Evolutionary conservation across 1,284 basidiomycete genomes (phyloP).

Genomic region (Earliella scabrosa): DNA sequence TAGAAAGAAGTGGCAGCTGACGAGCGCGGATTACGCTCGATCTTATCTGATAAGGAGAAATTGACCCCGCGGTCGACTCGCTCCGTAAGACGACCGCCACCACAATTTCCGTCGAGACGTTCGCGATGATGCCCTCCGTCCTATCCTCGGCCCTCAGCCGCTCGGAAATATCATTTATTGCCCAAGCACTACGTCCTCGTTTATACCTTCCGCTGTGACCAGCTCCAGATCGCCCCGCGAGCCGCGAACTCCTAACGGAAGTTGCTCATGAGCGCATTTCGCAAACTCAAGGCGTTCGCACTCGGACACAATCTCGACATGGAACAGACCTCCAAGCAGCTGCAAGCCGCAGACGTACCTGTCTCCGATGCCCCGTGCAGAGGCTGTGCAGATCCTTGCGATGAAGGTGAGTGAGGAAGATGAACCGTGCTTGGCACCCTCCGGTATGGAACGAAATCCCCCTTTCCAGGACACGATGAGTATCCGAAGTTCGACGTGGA

Average conservation of each 20-base stretch:
- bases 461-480: slow-evolving; percentile 65
- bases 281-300: slow-evolving; percentile 35
- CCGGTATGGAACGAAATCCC: slow-evolving; percentile 7
- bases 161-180: not conserved
- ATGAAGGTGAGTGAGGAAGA: slow-evolving; percentile 52
- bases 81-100: slow-evolving; percentile 11
- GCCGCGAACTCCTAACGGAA: not conserved
- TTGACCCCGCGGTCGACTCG: not conserved
- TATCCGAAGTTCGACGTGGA: slow-evolving; percentile 81
- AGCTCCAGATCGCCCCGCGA: too few relatives aligned
- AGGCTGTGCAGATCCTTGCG: slow-evolving; percentile 79
- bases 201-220: not conserved
- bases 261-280: slow-evolving; percentile 33
- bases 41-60: slow-evolving; percentile 15
- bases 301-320: slow-evolving; percentile 34
- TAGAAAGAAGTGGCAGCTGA: too few relatives aligned
- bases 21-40: not conserved
- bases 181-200: not conserved
- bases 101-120: not conserved
- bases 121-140: slow-evolving; percentile 8
- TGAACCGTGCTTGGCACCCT: not conserved
- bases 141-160: slow-evolving; percentile 6
- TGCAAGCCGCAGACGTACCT: slow-evolving; percentile 62
- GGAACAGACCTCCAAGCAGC: slow-evolving; percentile 28
- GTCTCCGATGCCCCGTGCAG: slow-evolving; percentile 74